phyloP scores from a whole-genome alignment of 768 basidiomycete species.

The Rhodotorula taiwanensis region DNA sequence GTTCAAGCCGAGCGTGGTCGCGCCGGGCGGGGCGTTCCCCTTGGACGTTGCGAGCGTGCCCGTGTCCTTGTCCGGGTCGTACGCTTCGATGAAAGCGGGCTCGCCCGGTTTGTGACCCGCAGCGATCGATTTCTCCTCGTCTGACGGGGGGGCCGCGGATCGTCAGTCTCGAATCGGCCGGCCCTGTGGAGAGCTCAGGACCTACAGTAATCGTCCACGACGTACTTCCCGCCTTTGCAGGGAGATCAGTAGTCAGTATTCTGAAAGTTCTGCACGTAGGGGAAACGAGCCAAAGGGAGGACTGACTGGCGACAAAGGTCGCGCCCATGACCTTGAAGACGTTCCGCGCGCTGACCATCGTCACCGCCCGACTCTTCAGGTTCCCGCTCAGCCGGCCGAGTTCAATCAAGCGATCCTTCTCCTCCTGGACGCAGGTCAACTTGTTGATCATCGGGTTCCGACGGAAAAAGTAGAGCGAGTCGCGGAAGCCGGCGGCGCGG shows the following conservation, averaged over 20 bases:
- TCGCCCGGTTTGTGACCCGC: constrained; percentile 77
- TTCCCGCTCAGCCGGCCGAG: constrained; percentile 82
- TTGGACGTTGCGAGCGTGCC: constrained; percentile 37
- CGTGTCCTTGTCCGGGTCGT: constrained; percentile 53
- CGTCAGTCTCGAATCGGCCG: background rate
- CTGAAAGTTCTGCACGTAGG: background rate
- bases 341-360: constrained; percentile 83
- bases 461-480: constrained; percentile 96
- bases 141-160: background rate
- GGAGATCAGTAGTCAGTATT: background rate
- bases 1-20: constrained; percentile 39
- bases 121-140: constrained; percentile 74
- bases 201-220: constrained; percentile 78
- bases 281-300: background rate
- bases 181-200: too few relatives aligned
- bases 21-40: constrained; percentile 48
- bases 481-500: constrained; percentile 87
- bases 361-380: constrained; percentile 82
- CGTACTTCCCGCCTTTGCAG: constrained; percentile 85
- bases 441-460: constrained; percentile 85
- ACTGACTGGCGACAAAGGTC: constrained; percentile 75
- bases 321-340: constrained; percentile 91
- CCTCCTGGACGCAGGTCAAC: constrained; percentile 74
- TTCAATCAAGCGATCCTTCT: constrained; percentile 87
- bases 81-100: constrained; percentile 68